phyloP scores from a whole-genome alignment of 495 filamentous ascomycete genomes.

The Aspergillus olivimuriae region DNA sequence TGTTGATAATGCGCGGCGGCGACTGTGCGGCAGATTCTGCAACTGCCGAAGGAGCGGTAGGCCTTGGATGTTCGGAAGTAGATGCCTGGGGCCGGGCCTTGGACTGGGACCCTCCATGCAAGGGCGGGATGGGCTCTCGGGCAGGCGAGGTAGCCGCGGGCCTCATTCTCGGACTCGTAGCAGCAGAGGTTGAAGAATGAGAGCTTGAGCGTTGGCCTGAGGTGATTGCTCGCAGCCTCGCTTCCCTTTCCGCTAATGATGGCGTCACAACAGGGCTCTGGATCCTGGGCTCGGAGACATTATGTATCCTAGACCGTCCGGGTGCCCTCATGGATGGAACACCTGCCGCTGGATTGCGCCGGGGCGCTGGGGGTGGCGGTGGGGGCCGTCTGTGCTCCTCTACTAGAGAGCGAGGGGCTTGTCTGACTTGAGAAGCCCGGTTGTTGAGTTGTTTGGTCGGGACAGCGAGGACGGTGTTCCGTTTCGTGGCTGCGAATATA shows the following conservation, averaged over 20 bases:
- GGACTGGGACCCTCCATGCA: not conserved
- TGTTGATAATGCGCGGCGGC: constrained; percentile 14
- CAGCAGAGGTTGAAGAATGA: not conserved
- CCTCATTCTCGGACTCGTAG: not conserved
- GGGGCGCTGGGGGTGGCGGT: constrained; percentile 10
- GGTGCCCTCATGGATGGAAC: constrained; percentile 15
- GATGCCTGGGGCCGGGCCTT: not conserved
- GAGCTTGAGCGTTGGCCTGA: constrained; percentile 15
- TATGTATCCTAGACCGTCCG: constrained; percentile 13
- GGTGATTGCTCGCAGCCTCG: constrained; percentile 23
- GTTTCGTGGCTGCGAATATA: constrained; percentile 32
- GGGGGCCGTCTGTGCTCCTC: constrained; percentile 34
- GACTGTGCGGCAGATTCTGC: constrained; percentile 8
- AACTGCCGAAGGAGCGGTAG: constrained; percentile 1
- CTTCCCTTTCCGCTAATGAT: constrained; percentile 25
- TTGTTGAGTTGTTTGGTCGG: constrained; percentile 36
- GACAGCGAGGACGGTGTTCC: constrained; percentile 31
- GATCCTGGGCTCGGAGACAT: not conserved
- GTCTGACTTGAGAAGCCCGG: constrained; percentile 28
- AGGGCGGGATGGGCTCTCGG: constrained; percentile 2
- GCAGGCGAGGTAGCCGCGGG: constrained; percentile 1
- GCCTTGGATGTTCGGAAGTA: constrained; percentile 1
- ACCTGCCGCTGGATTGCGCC: no score
- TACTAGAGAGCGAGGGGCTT: constrained; percentile 36
- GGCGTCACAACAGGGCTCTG: constrained; percentile 6